Conservation (phyloP, 2,329 filamentous ascomycete species). For the Paecilomyces niveus region DNA sequence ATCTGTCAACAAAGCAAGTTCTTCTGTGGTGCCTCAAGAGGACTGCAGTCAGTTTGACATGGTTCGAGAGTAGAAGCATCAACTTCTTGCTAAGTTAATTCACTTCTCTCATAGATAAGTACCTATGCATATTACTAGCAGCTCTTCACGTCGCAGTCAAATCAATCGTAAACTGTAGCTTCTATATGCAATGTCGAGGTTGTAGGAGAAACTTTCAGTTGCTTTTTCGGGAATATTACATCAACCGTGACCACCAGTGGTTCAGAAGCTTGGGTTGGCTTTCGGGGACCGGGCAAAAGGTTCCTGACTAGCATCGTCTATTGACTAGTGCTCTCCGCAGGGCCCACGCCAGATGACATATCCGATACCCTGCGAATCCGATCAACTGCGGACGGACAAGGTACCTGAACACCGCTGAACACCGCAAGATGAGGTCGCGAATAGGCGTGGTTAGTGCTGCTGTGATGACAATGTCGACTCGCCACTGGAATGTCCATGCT, state of each 20-base stretch:
- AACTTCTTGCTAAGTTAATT: neutral
- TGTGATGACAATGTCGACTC: neutral
- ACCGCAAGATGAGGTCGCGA: neutral
- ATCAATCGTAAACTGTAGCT: neutral
- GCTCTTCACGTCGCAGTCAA: neutral
- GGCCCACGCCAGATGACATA: neutral
- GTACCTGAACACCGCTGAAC: neutral
- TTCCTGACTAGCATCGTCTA: neutral
- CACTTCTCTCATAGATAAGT: neutral
- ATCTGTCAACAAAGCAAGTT: neutral
- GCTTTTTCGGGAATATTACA: neutral
- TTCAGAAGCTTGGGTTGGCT: neutral
- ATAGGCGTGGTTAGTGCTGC: neutral
- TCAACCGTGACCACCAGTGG: neutral
- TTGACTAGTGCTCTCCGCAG: neutral
- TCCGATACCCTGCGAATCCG: neutral
- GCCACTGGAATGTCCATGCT: neutral
- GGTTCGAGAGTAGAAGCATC: neutral
- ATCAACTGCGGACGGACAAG: neutral
- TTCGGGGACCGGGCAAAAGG: neutral
- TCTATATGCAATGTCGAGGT: neutral
- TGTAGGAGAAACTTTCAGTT: neutral
- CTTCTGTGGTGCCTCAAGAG: neutral
- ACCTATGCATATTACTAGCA: neutral
- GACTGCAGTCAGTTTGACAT: neutral